phyloP scores from a whole-genome alignment of 2,329 filamentous ascomycete species.

The Teratosphaeria gauchensis region DNA sequence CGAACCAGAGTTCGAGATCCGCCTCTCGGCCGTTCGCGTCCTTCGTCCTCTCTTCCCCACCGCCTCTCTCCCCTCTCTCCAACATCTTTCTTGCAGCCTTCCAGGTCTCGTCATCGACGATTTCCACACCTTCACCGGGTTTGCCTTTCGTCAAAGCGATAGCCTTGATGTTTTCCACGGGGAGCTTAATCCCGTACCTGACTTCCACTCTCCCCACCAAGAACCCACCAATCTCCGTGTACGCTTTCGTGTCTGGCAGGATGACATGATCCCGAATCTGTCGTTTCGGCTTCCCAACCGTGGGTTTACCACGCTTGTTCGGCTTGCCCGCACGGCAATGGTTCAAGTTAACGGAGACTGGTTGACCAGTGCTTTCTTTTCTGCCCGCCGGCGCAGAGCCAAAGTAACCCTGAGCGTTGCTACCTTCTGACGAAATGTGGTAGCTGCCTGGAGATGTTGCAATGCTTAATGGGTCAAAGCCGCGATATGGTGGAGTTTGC shows the following conservation, averaged over 20 bases:
- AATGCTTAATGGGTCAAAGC: neutral
- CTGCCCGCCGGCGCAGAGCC: neutral
- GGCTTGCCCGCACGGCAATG: neutral
- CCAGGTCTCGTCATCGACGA: neutral
- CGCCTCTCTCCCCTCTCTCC: neutral
- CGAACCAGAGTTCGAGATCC: neutral
- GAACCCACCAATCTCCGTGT: neutral
- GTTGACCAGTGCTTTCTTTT: neutral
- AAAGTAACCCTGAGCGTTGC: neutral
- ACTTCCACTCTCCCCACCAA: neutral
- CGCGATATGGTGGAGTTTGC: neutral
- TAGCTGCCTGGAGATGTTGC: neutral
- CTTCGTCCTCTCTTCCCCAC: neutral
- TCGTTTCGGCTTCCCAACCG: neutral
- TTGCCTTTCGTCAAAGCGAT: neutral
- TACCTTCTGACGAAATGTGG: neutral
- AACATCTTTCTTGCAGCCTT: neutral
- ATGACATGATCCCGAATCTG: neutral
- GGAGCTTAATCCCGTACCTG: neutral
- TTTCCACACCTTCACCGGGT: neutral
- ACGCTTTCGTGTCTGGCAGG: neutral
- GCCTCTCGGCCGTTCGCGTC: neutral
- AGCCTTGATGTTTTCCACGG: neutral
- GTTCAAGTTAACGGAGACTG: neutral
- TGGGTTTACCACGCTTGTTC: neutral